Base-by-base conservation (phyloP, 1,284 basidiomycete species). In the Takashimella tepidaria region DNA sequence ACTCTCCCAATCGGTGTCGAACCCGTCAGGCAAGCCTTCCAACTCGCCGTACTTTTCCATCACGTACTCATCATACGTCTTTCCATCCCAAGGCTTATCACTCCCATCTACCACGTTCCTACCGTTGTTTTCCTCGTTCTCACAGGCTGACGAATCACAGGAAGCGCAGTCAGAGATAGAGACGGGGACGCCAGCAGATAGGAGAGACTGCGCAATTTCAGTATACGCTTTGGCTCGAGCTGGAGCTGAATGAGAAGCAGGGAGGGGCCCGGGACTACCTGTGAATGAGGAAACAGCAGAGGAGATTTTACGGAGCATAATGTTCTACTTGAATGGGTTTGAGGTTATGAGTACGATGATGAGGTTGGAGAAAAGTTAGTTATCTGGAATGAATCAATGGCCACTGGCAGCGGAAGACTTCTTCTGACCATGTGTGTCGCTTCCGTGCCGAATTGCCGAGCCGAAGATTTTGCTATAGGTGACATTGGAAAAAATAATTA, bases 91-190 rank as follows among this genome's bases (percentile, higher is more conserved):
- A 1, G 56, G 56, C 21, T 57, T 57, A 13, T 55, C 59, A 10
- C 53, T 57, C 49, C 31, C 31, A 37, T 63, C 61, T 23, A 57
- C 60, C 37, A 63, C 55, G 47, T 52, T 54, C 11, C 56, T 55
- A 43, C 27, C 49, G 10, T 58, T 72, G 63, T 73, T 72, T 62
- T 50, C 67, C 3, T 50, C 51, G 21, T 56, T 60, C 83, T 84
- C 83, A 72, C 84, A 79, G 64, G 87, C 85, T 67, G 88, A 88
- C 69, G 88, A 81, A 13, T 85, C 79, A 70, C 89, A 92, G 13
- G 78, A 79, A 54, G 85, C 81, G 75, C 89, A 93, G 66, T 84
- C 81, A 5, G 80, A 84, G 6, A 79, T 75, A 2, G 86, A 82
- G 24, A 89, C 81, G 13, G 89, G 88, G 5, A 92, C 80, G 27